Base-by-base conservation (phyloP, 1,139 yeast species). In the Eremothecium sinecaudum region DNA sequence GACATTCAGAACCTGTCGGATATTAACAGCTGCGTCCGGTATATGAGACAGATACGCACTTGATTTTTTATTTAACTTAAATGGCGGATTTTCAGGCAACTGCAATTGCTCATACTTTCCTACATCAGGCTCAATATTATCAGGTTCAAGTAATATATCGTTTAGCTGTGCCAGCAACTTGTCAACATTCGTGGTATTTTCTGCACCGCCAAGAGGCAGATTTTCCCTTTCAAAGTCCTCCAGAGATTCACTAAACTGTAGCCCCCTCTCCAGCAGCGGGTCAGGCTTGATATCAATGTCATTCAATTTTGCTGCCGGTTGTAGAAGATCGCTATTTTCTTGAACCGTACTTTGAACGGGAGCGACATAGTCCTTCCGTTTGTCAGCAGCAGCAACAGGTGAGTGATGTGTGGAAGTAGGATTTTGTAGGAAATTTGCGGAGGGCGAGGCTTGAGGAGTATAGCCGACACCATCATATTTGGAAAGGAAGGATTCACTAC, bases 161-260 rank as follows among this genome's bases (percentile, higher is more conserved):
- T 53, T 49, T n/a, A 54, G 34, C 31, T 54, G 56, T 9, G 56
- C 56, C 13, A 54, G 40, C 12, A 54, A 42, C 35, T 45, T 45
- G 35, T 51, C 57, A 2, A 54, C 54, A 30, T 52, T 51, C 24
- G 37, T 24, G 7, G 21, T 8, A 10, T 19, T 19, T 8, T 10
- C 10, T 10, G 21, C 10, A 7, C 10, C 21, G 10, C 9, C 9
- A 19, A 19, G 7, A 8, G 21, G 21, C n/a, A n/a, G n/a, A n/a
- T n/a, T n/a, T n/a, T n/a, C n/a, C 7, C 10, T 10, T 19, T 7
- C 21, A 8, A 19, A 8, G 10, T 19, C 21, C 10, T 8, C 9
- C 10, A 19, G 21, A 8, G 7, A 7, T 19, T 19, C 21, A 7
- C 10, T 7, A 19, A 19, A 11, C 4, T 15, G 16, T 16, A 24